Percentiles rank a stretch among this genome's conserved stretches.
Evolutionary conservation across 2,329 filamentous ascomycete genomes (phyloP).

Genomic region (Ceratocystiopsis sp.): DNA sequence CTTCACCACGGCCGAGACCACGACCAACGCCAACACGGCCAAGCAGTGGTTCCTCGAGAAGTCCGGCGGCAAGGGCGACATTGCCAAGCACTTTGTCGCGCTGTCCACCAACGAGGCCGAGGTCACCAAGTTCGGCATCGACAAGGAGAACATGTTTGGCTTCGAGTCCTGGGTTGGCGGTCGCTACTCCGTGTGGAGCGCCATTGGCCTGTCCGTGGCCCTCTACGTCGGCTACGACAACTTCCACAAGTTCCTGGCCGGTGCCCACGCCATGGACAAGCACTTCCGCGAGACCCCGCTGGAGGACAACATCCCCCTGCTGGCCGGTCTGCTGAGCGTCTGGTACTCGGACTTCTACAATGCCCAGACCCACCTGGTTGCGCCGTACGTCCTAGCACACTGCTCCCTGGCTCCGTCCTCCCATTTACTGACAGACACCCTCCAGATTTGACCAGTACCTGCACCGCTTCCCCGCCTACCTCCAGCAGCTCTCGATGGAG

Average conservation of each 20-base stretch:
- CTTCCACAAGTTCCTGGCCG: slow-evolving; percentile 89
- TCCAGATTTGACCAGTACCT: slow-evolving; percentile 91
- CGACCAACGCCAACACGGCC: slow-evolving; percentile 90
- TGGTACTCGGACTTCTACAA: slow-evolving; percentile 99
- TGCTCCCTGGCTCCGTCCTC: neutral
- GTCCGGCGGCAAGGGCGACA: slow-evolving; percentile 58
- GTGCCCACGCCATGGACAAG: slow-evolving; percentile 95
- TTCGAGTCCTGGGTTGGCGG: slow-evolving; percentile 98
- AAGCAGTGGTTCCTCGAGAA: slow-evolving; percentile 93
- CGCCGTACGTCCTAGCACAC: slow-evolving; percentile 47
- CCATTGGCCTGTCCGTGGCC: slow-evolving; percentile 86
- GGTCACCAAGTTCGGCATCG: slow-evolving; percentile 97
- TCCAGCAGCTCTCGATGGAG: slow-evolving; percentile 98
- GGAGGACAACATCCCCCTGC: slow-evolving; percentile 83
- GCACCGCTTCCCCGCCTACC: slow-evolving; percentile 95
- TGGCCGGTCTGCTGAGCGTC: slow-evolving; percentile 85
- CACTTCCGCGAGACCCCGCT: slow-evolving; percentile 88
- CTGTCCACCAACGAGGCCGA: slow-evolving; percentile 90
- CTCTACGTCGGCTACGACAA: slow-evolving; percentile 95
- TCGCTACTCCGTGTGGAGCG: slow-evolving; percentile 97
- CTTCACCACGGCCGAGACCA: slow-evolving; percentile 95
- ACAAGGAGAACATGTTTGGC: slow-evolving; percentile 98
- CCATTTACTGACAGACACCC: neutral
- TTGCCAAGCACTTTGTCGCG: slow-evolving; percentile 97
- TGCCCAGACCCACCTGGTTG: slow-evolving; percentile 91